Base-by-base conservation (phyloP, 2,329 filamentous ascomycete genomes). In the Podosphaera leucotricha region DNA sequence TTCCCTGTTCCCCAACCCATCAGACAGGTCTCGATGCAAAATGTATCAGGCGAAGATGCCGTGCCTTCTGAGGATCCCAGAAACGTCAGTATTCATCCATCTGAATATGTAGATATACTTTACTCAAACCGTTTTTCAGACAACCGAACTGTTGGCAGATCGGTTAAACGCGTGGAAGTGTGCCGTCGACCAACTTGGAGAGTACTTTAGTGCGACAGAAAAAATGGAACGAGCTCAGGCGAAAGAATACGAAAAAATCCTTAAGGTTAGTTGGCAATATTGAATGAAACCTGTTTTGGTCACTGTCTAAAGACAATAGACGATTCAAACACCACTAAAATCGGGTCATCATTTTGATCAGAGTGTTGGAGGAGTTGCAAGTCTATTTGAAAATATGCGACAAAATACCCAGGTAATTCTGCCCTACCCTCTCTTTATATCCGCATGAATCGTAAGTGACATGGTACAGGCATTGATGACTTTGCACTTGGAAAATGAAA, bases 131-230 rank as follows among this genome's bases (percentile, higher is more conserved):
- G n/a, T 11, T 41, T 18, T 30, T 3, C 30, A 83, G 77, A 81
- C 80, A 19, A 75, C 78, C n/a, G 77, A 72, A 36, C 70, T 95
- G 42, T 77, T 98, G 50, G 70, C 78, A 45, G 84, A 95, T 66
- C 76, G 90, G 51, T 69, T 98, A 48, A 80, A 82, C 55, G 90
- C 90, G 40, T 98, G 85, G 85, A 95, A 94, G 61, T 87, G 95
- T 60, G 83, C 86, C 48, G 82, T 85, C 49, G 82, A 70, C 46
- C 87, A 93, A 58, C 70, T 98, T 41, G 85, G 95, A 62, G 84
- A 92, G 43, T 98, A 94, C 60, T 70, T 95, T 55, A 66, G 66
- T 24, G 77, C 80, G 6, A 82, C 85, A 2, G 85, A 93, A 61
- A 94, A 87, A 68, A 68, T 83, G 46, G 79, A 94, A 58, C 79